Evolutionary conservation across 2,329 filamentous ascomycete species (phyloP), one percentile per base, ranked within the genome.

Genomic region (Dendrostoma leiphaemia): DNA sequence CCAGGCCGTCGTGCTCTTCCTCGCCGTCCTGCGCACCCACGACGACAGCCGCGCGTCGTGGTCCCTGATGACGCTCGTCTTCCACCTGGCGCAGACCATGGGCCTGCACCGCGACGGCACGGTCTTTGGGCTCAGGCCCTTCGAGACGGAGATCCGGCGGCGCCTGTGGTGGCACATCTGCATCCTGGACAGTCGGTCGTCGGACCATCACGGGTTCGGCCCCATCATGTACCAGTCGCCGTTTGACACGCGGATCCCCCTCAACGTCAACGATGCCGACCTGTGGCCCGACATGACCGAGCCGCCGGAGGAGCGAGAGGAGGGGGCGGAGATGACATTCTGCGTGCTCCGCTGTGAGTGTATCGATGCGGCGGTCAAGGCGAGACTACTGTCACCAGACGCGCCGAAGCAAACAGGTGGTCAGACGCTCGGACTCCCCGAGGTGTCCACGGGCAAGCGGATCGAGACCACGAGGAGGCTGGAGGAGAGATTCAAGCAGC

Each of bases 151-250:
- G 62, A 78, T 84, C 61, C 74, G 82, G 6, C 73, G 83, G 10
- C 71, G 83, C 1, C 64, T 84, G 1, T 86, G 83, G 79, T 85
- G 81, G 75, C 74, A 79, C 45, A 71, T 86, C 3, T 71, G 78
- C 23, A 72, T 81, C 10, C 65, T 85, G 2, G 84, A 87, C 54
- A 68, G 77, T 5, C 72, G 77, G 13, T 72, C 78, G 0, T 76
- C 80, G 0, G 80, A 83, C 55, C 74, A 81, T 9, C 76, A 80
- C 21, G 79, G 79, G 3, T 72, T 70, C 2, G 74, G 71, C n/a
- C 64, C 76, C 9, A 73, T 70, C 0, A 71, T 78, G 1, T 63
- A 69, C 2, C 62, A 67, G 12, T 63, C 65, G 19, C 69, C 65
- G 17, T 79, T 73, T 24, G 77, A 82, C 54, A 80, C 78, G 0